Evolutionary conservation across 2,329 filamentous ascomycete genomes (phyloP), one percentile per base, ranked within the genome.

Genomic region (Thyridium curvatum): DNA sequence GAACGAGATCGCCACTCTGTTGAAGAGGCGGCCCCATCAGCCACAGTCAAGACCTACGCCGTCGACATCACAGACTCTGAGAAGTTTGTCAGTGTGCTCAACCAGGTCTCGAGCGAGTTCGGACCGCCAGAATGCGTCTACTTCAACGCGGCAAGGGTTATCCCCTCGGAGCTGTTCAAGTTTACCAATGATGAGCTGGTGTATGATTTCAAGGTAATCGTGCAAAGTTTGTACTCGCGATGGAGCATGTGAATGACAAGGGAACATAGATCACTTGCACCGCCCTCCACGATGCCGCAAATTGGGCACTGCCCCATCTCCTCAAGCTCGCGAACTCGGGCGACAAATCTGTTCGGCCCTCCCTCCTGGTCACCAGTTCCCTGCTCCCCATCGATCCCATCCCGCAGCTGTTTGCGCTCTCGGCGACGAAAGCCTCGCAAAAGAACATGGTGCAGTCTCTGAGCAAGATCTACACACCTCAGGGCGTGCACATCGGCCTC

Each of bases 121-220:
- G 65, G 64, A 14, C 56, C 56, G n/a, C 53, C 73, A 2, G 66
- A 72, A 34, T 66, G 65, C 16, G 57, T 76, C 4, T 63, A 72
- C 32, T 76, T 68, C 59, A 77, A 77, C 45, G 70, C 72, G 1
- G 72, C 72, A 3, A 53, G 67, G 1, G 66, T 76, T 2, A 59
- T 59, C 7, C 59, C 62, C 1, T 64, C 60, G 17, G 53, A 59
- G 3, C 55, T 70, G 1, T 51, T 75, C 7, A 56, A 62, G 28
- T 64, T 65, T 35, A 50, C 47, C 3, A 57, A 68, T 2, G 55
- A 64, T 32, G 65, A 69, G 13, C 64, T 77, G 9, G 55, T 72
- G 18, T 58, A 65, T 37, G 72, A 76, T 40, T 67, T 75, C 38
- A 66, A 64, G 50, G 71, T 74, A 49, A 15, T 40, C 21, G 15